Evolutionary conservation across 305 asterid genomes (phyloP).

Genomic region (Coffea humblotiana): DNA sequence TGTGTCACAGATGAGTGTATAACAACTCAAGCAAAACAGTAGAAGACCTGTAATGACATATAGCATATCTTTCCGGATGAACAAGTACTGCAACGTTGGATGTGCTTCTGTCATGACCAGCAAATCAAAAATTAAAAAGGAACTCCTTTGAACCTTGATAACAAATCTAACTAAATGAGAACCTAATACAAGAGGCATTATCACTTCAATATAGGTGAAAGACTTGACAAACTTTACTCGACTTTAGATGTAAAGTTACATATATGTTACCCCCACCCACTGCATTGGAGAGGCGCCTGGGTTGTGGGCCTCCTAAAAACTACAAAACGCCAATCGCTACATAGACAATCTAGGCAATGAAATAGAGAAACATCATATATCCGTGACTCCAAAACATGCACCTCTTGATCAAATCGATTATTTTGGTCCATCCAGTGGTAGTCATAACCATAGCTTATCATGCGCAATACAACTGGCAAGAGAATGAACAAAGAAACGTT

Average conservation of each 20-base stretch:
- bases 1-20: background rate
- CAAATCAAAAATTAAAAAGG: conserved; percentile 22
- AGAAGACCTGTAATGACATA: conserved; percentile 75
- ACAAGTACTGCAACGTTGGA: conserved; percentile 69
- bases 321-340: background rate
- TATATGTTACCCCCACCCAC: too few species aligned
- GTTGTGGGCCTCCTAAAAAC: background rate
- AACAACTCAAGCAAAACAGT: conserved; percentile 10
- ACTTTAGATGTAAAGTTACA: background rate
- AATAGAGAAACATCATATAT: background rate
- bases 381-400: conserved; percentile 27
- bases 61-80: conserved; percentile 86
- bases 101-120: conserved; percentile 66
- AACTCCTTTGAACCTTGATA: background rate
- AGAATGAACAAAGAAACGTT: conserved; percentile 7
- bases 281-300: too few species aligned
- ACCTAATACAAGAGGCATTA: background rate
- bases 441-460: conserved; percentile 98
- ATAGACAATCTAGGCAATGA: conserved; percentile 2
- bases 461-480: conserved; percentile 86
- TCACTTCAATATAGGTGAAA: background rate
- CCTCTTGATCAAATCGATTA: conserved; percentile 72
- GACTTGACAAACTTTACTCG: background rate
- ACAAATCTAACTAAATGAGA: background rate
- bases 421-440: conserved; percentile 78